phyloP scores from a whole-genome alignment of 2,329 filamentous ascomycete genomes.

The Graphiopsis chlorocephala region DNA sequence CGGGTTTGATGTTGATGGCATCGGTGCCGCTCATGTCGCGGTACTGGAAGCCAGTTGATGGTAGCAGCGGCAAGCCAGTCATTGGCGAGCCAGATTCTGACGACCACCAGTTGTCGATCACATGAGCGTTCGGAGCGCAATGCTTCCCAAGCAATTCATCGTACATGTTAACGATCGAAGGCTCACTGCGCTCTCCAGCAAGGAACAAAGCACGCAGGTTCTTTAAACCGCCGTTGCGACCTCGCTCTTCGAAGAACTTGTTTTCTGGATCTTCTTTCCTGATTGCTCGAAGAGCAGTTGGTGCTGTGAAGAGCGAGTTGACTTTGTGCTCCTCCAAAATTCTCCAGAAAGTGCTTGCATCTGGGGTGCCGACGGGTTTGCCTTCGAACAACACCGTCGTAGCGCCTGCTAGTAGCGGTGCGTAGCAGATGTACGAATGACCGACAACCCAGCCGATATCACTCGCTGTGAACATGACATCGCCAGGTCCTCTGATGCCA shows the following conservation, averaged over 20 bases:
- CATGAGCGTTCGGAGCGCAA: constrained; percentile 60
- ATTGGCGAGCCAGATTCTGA: constrained; percentile 69
- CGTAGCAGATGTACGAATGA: constrained; percentile 85
- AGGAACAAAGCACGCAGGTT: constrained; percentile 74
- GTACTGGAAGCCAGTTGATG: constrained; percentile 58
- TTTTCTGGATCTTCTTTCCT: constrained; percentile 80
- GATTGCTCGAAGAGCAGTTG: constrained; percentile 83
- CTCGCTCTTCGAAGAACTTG: constrained; percentile 60
- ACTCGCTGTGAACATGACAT: constrained; percentile 75
- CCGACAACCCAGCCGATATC: constrained; percentile 94
- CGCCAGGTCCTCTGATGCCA: constrained; percentile 75
- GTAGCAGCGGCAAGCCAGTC: constrained; percentile 62
- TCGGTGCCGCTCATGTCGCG: constrained; percentile 40
- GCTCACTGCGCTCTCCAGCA: constrained; percentile 86
- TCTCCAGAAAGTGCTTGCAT: constrained; percentile 85
- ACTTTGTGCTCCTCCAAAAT: constrained; percentile 81
- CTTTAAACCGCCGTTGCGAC: constrained; percentile 67
- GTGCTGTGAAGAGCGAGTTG: constrained; percentile 80
- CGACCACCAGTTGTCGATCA: constrained; percentile 74
- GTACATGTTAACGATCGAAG: constrained; percentile 78
- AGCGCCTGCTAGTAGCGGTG: constrained; percentile 78
- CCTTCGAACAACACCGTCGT: constrained; percentile 88
- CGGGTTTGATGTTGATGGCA: constrained; percentile 68
- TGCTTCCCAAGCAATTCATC: constrained; percentile 68
- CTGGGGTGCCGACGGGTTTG: constrained; percentile 87